Evolutionary conservation across 257 asterid genomes (phyloP).

Genomic region (Apocynum venetum): DNA sequence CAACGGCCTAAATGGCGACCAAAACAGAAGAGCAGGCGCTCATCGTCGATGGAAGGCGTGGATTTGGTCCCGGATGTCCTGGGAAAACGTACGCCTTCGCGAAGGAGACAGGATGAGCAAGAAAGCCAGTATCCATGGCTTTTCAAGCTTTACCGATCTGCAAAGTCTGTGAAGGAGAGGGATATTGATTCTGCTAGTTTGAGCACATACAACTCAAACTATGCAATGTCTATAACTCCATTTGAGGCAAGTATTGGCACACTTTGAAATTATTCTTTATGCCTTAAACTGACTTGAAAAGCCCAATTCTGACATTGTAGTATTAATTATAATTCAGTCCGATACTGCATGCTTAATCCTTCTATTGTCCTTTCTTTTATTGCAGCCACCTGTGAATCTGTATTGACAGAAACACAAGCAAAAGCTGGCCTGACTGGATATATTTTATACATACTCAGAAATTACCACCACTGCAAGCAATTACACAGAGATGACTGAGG

Average conservation of each 20-base stretch:
- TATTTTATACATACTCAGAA: neutral
- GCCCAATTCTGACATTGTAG: too few species aligned
- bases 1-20: conserved; percentile 48
- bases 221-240: conserved; percentile 11
- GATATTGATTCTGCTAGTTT: neutral
- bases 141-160: conserved; percentile 33
- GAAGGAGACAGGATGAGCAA: conserved; percentile 20
- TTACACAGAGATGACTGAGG: neutral
- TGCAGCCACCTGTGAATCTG: conserved; percentile 3
- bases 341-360: neutral
- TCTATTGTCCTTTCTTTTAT: neutral
- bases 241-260: conserved; percentile 1
- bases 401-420: neutral
- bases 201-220: neutral
- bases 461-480: neutral
- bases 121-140: conserved; percentile 47
- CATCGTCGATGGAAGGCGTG: conserved; percentile 42
- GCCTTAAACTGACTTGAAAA: too few species aligned
- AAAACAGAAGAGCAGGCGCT: conserved; percentile 36
- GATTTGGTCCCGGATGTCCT: neutral
- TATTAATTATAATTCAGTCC: too few species aligned
- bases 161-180: conserved; percentile 25
- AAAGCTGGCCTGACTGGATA: neutral
- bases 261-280: neutral
- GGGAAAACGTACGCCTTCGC: neutral